Evolutionary conservation across 345 rosid species (phyloP).

Genomic region (Euphorbia tirucalli): DNA sequence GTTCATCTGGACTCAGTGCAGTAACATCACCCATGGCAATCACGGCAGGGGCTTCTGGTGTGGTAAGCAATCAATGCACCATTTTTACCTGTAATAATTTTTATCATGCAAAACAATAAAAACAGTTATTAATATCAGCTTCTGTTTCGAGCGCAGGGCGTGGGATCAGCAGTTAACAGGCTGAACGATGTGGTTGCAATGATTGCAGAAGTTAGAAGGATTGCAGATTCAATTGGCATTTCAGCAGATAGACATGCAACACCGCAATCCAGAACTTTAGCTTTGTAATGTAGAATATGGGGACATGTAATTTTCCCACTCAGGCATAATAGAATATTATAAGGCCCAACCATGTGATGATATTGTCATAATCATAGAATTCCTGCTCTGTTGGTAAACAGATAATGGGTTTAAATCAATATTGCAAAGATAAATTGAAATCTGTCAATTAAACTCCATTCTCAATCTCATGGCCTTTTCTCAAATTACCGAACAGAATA

Average conservation of each 20-base stretch:
- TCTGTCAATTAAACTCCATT: no score
- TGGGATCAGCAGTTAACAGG: constrained; percentile 60
- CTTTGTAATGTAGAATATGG: constrained; percentile 5
- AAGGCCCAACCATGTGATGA: no score
- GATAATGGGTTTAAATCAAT: neutral
- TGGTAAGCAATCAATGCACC: constrained; percentile 36
- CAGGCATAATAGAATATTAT: no score
- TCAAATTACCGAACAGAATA: no score
- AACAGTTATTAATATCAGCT: neutral
- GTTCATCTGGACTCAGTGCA: constrained; percentile 60
- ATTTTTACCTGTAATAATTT: neutral
- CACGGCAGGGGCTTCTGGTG: constrained; percentile 60
- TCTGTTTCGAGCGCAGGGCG: constrained; percentile 35
- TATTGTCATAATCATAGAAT: neutral
- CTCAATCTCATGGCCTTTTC: no score
- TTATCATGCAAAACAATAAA: neutral
- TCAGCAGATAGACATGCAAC: constrained; percentile 10
- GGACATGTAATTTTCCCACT: neutral
- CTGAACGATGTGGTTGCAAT: constrained; percentile 57
- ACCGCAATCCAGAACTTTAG: constrained; percentile 20
- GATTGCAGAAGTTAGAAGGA: constrained; percentile 59
- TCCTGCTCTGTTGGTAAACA: neutral
- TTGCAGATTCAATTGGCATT: constrained; percentile 40
- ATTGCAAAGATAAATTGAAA: neutral
- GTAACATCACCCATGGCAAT: constrained; percentile 75